Base-by-base conservation (phyloP, 768 basidiomycete genomes). In the Xanthoconium purpureum region DNA sequence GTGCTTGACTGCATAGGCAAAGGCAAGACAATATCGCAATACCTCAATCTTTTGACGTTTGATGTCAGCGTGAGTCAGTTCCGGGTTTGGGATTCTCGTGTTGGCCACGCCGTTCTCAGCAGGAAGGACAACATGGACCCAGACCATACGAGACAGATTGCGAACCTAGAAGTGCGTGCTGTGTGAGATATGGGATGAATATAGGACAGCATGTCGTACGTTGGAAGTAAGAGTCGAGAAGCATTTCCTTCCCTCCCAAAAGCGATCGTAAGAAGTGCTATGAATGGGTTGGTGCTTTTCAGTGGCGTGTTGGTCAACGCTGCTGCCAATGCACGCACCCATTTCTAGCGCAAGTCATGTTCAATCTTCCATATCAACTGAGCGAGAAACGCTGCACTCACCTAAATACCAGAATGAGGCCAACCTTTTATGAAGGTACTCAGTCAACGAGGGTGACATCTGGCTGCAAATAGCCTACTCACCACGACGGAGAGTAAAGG, bases 401-500 rank as follows among this genome's bases (percentile, higher is more conserved):
- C 91, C 91, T 82, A 70, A 93, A 94, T 3, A 94, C 93, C 35
- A 96, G 78, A 52, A 96, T 85, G 55, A 97, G 78, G 62, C 93
- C 94, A 50, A 95, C 90, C 89, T 91, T 46, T 6, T 15, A 15
- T 30, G 56, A 12, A 33, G 47, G 29, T 24, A 24, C 24, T 63
- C 54, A 55, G 33, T 50, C 39, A 39, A 35, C 24, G 32, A 29
- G 20, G 52, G 44, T 17, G 5, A n/a, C 13, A 29, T 52, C 28
- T 38, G 20, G 9, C 9, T 14, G 24, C 13, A 36, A 40, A 46
- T 29, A 17, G 8, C 11, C 24, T n/a, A 75, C 89, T 71, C 66
- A 91, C 94, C 62, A 96, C 94, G 13, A 97, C 91, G 12, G 91
- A 91, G 33, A 96, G 79, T 50, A 97, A 73, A 2, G 94, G 94